These are phyloP conservation scores for Vigna radiata DNA, from an alignment of 306 rosid species.

Conservation along the genomic window DNA sequence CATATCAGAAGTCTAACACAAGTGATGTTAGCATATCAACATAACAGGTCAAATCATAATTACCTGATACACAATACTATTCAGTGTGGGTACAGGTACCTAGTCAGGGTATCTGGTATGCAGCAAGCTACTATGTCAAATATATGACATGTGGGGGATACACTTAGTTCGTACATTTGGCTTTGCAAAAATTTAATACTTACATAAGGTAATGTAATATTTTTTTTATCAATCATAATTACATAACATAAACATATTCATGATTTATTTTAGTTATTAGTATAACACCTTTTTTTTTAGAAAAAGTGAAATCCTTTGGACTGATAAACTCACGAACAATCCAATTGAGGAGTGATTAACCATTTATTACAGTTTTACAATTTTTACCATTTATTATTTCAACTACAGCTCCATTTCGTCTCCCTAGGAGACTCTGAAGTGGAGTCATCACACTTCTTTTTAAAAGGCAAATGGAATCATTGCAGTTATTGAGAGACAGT, in stretches of 20 bases:
- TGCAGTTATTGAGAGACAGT: background rate
- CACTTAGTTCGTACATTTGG: background rate
- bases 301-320: background rate
- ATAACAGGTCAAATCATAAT: background rate
- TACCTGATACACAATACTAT: conserved; percentile 3
- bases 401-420: background rate
- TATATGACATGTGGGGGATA: background rate
- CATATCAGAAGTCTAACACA: background rate
- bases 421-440: background rate
- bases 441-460: background rate
- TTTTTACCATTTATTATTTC: no score
- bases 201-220: background rate
- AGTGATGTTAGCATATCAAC: background rate
- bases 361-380: background rate
- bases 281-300: background rate
- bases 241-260: background rate
- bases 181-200: background rate
- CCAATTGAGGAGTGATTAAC: background rate
- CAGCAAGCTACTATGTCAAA: background rate
- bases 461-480: background rate
- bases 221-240: background rate
- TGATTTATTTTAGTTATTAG: background rate
- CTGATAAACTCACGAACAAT: background rate
- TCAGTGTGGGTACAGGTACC: background rate
- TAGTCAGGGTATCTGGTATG: background rate